Evolutionary conservation across 2,329 filamentous ascomycete species (phyloP), one percentile per base, ranked within the genome.

Genomic region (Exophiala alcalophila): DNA sequence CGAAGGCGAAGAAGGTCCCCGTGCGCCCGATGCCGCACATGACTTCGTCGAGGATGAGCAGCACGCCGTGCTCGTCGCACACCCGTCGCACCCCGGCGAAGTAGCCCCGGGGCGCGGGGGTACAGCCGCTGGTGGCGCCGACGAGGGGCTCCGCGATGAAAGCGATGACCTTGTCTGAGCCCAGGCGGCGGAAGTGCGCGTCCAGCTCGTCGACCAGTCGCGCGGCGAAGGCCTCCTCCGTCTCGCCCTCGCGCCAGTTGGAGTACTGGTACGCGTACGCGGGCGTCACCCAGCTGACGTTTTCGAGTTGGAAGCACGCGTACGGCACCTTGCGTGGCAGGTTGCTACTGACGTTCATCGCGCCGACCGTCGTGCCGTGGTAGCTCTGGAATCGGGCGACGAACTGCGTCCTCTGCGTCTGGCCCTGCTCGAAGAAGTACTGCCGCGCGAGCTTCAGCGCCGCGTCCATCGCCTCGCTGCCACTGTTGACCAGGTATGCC

Each of bases 11-110:
- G 8, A 40, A 14, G 1, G 44, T 52, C 6, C 77, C 78, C n/a
- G 67, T 70, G 5, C 78, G 70, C 5, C 78, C 78, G 66, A 77
- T 74, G 2, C 78, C 53, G 49, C 70, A 75, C 76, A 80, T 80
- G 37, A 80, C 66, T 35, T 67, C 65, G 56, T 92, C 87, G 0
- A 91, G 65, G 31, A 91, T 82, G n/a, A 92, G 69, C 0, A 92
- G 73, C 0, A 82, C 79, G 0, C 83, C 85, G 57, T 91, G 72
- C 47, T 70, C 71, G 15, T 74, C 66, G 57, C 79, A 82, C 0
- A 83, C 65, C 0, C 60, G 57, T 37, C 71, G 67, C 45, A 80
- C 66, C 6, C 71, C 73, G n/a, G 65, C 57, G 49, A 80, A 71
- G 40, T 83, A 83, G 0, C 76, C 77, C 1, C 61, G 57, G 0